Base-by-base conservation (phyloP, 2,329 filamentous ascomycete species). In the Colletotrichum sp. region DNA sequence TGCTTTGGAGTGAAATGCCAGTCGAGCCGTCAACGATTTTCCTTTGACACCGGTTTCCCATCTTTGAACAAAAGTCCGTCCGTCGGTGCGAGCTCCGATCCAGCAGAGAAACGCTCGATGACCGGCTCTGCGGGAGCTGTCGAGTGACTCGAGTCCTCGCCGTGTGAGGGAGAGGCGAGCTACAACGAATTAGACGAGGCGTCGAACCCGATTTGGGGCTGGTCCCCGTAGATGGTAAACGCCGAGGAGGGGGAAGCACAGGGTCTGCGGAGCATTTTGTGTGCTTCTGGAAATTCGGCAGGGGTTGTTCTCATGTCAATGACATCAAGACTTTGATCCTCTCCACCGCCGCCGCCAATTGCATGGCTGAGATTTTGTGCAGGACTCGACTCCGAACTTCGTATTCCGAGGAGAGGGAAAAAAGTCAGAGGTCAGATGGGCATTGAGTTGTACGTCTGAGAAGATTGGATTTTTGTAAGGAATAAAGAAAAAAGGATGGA, bases 311-410 rank as follows among this genome's bases (percentile, higher is more conserved):
- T 32, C 24, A 59, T 63, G 39, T 75, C 73, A 65, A 75, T 75
- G 73, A 75, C 73, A 73, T 73, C 73, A 75, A 75, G 70, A 75
- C 73, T 75, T 48, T 48, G 39, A 22, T 12, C 39, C 18, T 48
- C 39, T 26, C 26, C 26, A 32, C 73, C 57, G 72, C 39, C 57
- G 44, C 69, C 59, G 63, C 55, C 34, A 59, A 44, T 62, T 55
- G 48, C 24, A 63, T 59, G 26, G 34, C 55, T 69, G 32, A 28
- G 24, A 30, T 15, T 52, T 24, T 4, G 12, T 32, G 8, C 24
- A 36, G 68, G 36, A 70, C 26, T 52, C 8, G 22, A n/a, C 26
- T 57, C 65, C 48, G 65, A 68, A 57, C 18, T 59, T 48, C 65
- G 65, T 68, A 30, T n/a, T n/a, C 59, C 28, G 59, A 34, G 4